A percentile compares a stretch with the other conserved stretches of the same genome.
Evolutionary conservation across 305 asterid species (phyloP).

Genomic region (Salvia sclarea): DNA sequence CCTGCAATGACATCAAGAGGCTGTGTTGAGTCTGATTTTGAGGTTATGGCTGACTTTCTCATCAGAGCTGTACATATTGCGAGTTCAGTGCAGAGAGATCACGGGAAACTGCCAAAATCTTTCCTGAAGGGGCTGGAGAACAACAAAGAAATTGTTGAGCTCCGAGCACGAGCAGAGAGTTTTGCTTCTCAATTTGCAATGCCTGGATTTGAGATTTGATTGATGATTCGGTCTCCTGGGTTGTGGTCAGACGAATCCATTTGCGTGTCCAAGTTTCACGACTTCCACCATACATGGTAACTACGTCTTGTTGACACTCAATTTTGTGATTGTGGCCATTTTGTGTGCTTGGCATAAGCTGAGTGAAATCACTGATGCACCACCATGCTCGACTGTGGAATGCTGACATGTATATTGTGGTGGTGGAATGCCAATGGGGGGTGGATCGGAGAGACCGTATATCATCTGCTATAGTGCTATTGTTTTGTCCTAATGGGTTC

Average conservation of each 20-base stretch:
- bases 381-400: neutral
- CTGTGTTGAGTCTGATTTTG: conserved; percentile 86
- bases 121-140: conserved; percentile 75
- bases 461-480: conserved; percentile 24
- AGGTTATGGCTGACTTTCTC: conserved; percentile 79
- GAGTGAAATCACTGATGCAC: conserved; percentile 10
- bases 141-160: conserved; percentile 78
- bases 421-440: neutral
- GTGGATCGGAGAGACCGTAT: neutral
- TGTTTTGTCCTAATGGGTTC: conserved; percentile 30
- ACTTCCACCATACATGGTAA: neutral
- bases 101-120: conserved; percentile 68
- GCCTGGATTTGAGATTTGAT: conserved; percentile 92
- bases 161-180: conserved; percentile 70
- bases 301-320: neutral
- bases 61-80: conserved; percentile 82
- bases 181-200: conserved; percentile 83
- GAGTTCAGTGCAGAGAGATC: conserved; percentile 74
- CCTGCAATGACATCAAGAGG: conserved; percentile 99
- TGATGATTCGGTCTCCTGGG: conserved; percentile 30
- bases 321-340: neutral
- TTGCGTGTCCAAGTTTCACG: neutral
- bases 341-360: neutral
- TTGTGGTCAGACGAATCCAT: neutral
- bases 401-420: neutral